A percentile compares a stretch with the other conserved stretches of the same genome.
Conservation (phyloP, 2,329 filamentous ascomycete genomes). For the Nemania diffusa region DNA sequence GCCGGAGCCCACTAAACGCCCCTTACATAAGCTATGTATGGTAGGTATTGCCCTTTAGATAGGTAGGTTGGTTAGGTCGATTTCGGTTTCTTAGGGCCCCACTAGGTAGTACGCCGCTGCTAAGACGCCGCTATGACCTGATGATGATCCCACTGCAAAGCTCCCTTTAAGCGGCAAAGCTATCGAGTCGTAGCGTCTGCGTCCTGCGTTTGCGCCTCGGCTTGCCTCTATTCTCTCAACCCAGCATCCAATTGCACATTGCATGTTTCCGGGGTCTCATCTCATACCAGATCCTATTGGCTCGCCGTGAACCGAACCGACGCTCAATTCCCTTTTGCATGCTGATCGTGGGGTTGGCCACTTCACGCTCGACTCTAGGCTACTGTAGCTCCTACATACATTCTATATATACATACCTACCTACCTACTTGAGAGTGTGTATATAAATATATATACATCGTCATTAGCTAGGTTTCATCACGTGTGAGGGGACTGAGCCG, state of each 20-base stretch:
- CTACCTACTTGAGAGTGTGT: not conserved
- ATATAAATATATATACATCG: not conserved
- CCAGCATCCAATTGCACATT: conserved; percentile 36
- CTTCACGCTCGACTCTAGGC: not conserved
- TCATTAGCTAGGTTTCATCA: conserved; percentile 17
- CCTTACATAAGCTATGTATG: conserved; percentile 27
- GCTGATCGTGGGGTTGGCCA: conserved; percentile 20
- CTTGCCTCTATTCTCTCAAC: conserved; percentile 2
- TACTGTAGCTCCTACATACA: not conserved
- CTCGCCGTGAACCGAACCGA: conserved; percentile 17
- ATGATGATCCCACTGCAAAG: conserved; percentile 11
- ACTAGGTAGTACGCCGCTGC: conserved; percentile 21
- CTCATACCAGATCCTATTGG: conserved; percentile 23
- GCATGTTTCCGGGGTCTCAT: conserved; percentile 16
- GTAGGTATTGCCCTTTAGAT: not conserved
- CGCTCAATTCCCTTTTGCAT: conserved; percentile 14
- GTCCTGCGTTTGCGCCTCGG: conserved; percentile 19
- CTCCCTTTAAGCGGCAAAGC: not conserved
- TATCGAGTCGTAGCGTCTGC: not conserved
- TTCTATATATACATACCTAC: conserved; percentile 1
- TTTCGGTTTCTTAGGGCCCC: conserved; percentile 10
- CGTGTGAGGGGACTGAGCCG: conserved; percentile 17
- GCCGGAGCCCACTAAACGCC: conserved; percentile 9
- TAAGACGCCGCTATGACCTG: conserved; percentile 26
- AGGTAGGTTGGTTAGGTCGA: not conserved